Evolutionary conservation across 2,329 filamentous ascomycete genomes (phyloP).

Genomic region (Ceratocystiopsis sp.): DNA sequence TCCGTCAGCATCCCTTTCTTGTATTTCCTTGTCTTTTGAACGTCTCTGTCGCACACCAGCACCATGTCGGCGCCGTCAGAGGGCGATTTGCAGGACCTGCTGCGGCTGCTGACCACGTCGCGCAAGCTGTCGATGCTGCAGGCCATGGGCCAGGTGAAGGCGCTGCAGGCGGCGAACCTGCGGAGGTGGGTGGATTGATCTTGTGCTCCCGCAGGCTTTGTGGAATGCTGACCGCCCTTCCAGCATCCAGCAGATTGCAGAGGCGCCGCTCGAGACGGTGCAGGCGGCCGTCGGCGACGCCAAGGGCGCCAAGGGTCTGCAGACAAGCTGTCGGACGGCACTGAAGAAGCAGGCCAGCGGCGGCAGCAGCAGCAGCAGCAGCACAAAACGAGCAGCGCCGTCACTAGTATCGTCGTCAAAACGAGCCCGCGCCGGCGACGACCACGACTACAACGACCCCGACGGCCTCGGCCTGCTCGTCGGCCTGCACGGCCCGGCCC

Average conservation of each 20-base stretch:
- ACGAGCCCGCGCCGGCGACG: conserved; percentile 12
- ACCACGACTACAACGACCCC: conserved; percentile 7
- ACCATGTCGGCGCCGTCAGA: conserved; percentile 17
- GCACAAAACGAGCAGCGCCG: conserved; percentile 16
- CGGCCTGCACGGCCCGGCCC: conserved; percentile 14
- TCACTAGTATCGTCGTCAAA: conserved; percentile 14
- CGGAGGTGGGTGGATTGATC: conserved; percentile 28
- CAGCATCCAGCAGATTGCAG: conserved; percentile 38
- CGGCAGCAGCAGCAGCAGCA: conserved; percentile 5
- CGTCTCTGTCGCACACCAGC: too few relatives aligned
- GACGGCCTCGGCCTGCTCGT: conserved; percentile 12
- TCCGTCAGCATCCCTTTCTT: too few relatives aligned
- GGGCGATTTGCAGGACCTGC: conserved; percentile 42
- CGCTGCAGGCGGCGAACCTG: conserved; percentile 36
- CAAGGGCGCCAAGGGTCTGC: conserved; percentile 32
- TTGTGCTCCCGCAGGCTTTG: not conserved
- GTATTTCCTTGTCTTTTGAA: too few relatives aligned
- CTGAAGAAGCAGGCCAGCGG: conserved; percentile 20
- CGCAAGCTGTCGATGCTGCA: conserved; percentile 42
- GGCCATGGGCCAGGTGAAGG: conserved; percentile 40
- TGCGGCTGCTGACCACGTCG: conserved; percentile 37
- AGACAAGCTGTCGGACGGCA: conserved; percentile 36
- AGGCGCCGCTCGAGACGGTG: conserved; percentile 26
- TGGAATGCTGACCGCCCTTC: not conserved
- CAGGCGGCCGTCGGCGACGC: conserved; percentile 29